Evolutionary conservation across 1,284 basidiomycete species (phyloP), one percentile per base, ranked within the genome.

Genomic region (Serendipita sp.): DNA sequence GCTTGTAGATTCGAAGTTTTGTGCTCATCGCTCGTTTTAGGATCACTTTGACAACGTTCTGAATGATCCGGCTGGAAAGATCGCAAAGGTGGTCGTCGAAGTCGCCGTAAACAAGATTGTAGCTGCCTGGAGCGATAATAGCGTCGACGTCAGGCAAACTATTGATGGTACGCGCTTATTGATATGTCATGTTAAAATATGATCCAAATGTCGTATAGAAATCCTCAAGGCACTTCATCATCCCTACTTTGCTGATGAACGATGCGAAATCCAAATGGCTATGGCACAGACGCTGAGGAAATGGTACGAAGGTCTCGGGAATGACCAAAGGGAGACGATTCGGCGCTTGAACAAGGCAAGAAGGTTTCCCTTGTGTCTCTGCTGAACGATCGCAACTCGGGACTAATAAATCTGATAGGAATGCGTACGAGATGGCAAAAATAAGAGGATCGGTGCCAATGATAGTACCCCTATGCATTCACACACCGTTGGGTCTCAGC

Each of bases 11-110:
- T 17, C 3, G 17, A 38, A 35, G 8, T n/a, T 61, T 12, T 45
- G 41, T 62, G n/a, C n/a, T 6, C 5, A 8, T 45, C 32, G 22
- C 22, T 10, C 3, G 12, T 13, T 42, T 17, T 44, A 29, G 22
- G 32, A 58, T 34, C 53, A 29, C 70, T 84, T 85, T 66, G 78
- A 74, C 15, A 76, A 84, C 50, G 83, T 84, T 63, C 72, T 84
- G 62, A 85, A 85, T 67, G 83, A 85, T 69, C 85, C 87, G 1
- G 85, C 86, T 4, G 85, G 86, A 2, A 82, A 85, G 71, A 81
- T 87, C 62, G 86, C 86, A 3, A 76, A 81, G 69, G 71, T 85
- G n/a, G 79, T 88, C 26, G 82, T 88, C 13, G 75, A 79, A 64
- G 73, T 86, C 70, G 73, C 76, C 2, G 84, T 87, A 64, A 80